Conservation (phyloP, 768 basidiomycete genomes). For the Clitopilus hobsonii region DNA sequence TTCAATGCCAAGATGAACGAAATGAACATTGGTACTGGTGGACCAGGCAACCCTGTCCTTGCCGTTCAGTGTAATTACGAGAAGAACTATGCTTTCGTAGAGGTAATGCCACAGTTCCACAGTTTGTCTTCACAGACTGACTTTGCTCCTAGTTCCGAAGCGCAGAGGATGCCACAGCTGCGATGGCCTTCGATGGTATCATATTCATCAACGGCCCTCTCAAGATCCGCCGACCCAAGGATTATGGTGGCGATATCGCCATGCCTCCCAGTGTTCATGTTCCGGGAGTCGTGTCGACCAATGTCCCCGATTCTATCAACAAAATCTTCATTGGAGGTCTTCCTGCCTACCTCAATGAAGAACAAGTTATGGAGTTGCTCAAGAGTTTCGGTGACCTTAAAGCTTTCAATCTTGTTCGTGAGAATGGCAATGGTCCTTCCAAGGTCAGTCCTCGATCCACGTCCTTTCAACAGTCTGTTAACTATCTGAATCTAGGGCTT, state of each 20-base stretch:
- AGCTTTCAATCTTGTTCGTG: slow-evolving; percentile 97
- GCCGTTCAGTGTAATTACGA: slow-evolving; percentile 97
- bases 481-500: slow-evolving; percentile 64
- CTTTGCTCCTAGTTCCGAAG: slow-evolving; percentile 78
- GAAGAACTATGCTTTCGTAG: slow-evolving; percentile 98
- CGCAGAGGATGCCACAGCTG: slow-evolving; percentile 92
- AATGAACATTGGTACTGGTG: slow-evolving; percentile 80
- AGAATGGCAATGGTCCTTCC: slow-evolving; percentile 82
- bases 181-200: slow-evolving; percentile 96
- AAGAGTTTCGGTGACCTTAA: slow-evolving; percentile 97
- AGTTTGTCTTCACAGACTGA: not conserved
- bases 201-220: slow-evolving; percentile 94
- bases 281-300: slow-evolving; percentile 93
- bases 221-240: slow-evolving; percentile 96
- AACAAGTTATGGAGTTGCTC: slow-evolving; percentile 96
- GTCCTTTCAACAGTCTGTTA: not conserved
- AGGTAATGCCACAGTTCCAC: slow-evolving; percentile 47
- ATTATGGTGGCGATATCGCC: slow-evolving; percentile 82
- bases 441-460: slow-evolving; percentile 48
- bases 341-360: slow-evolving; percentile 94
- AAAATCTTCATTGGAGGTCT: slow-evolving; percentile 97
- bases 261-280: slow-evolving; percentile 69
- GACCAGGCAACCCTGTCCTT: slow-evolving; percentile 84
- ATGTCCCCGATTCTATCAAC: slow-evolving; percentile 96
- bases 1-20: slow-evolving; percentile 97